These are phyloP conservation scores for Chytridiales sp. DNA, from an alignment of 371 early-diverging fungal species.

Conservation along the genomic window DNA sequence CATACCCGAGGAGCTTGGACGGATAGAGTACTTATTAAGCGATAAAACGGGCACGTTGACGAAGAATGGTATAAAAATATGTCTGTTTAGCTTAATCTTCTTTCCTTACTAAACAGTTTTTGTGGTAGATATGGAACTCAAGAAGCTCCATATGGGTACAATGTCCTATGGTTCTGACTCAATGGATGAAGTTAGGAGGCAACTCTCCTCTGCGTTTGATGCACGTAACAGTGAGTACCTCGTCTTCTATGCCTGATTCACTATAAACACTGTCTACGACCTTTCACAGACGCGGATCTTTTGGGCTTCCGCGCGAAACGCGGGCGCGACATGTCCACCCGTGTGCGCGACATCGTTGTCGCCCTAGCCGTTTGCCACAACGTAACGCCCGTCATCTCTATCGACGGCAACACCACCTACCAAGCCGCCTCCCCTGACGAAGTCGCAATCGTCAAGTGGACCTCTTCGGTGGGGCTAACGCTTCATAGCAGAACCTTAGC, in stretches of 20 bases:
- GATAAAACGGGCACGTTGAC: slow-evolving; percentile 99
- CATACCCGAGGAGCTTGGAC: slow-evolving; percentile 99
- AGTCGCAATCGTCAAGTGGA: slow-evolving; percentile 98
- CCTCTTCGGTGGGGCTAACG: slow-evolving; percentile 85
- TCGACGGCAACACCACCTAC: slow-evolving; percentile 60
- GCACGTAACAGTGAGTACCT: slow-evolving; percentile 1
- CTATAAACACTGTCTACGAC: not conserved
- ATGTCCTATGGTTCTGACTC: slow-evolving; percentile 90
- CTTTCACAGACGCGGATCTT: not conserved
- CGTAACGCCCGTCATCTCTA: slow-evolving; percentile 59
- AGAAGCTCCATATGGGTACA: slow-evolving; percentile 96
- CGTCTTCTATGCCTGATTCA: not conserved
- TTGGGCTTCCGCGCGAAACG: slow-evolving; percentile 25
- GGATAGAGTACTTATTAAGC: slow-evolving; percentile 94
- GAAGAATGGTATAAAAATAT: slow-evolving; percentile 73
- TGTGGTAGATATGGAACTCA: slow-evolving; percentile 97
- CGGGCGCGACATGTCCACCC: slow-evolving; percentile 32
- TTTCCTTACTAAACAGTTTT: not conserved
- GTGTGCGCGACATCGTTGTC: slow-evolving; percentile 49
- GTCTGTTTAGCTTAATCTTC: not conserved
- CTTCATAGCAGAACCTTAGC: slow-evolving; percentile 56
- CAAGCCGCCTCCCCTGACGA: slow-evolving; percentile 99
- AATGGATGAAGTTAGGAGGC: slow-evolving; percentile 79
- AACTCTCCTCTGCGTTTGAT: slow-evolving; percentile 58
- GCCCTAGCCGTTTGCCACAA: slow-evolving; percentile 64